Conservation (phyloP, 1,284 basidiomycete species). For the Cutaneotrichosporon mucoides region DNA sequence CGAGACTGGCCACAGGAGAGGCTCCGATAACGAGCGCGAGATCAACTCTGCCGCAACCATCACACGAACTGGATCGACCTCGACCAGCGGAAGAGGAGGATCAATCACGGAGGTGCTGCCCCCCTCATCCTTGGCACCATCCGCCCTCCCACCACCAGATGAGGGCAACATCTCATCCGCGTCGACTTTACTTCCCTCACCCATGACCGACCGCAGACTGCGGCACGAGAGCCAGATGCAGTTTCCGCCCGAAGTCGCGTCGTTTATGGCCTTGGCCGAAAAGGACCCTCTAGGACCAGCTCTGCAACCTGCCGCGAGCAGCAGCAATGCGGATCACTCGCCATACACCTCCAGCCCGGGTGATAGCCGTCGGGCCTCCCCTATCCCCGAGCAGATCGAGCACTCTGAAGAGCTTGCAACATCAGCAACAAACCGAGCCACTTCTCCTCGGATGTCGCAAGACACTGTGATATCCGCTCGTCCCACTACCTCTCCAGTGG, state of each 20-base stretch:
- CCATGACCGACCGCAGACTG: slow-evolving; percentile 32
- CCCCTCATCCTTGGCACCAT: slow-evolving; percentile 7
- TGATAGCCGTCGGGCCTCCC: slow-evolving; percentile 15
- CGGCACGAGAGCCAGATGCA: slow-evolving; percentile 40
- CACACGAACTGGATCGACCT: not conserved
- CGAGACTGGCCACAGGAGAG: slow-evolving; percentile 22
- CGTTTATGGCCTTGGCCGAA: slow-evolving; percentile 41
- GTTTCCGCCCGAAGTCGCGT: slow-evolving; percentile 43
- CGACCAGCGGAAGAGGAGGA: not conserved
- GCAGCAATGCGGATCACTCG: not conserved
- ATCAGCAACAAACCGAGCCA: not conserved
- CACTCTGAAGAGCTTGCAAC: slow-evolving; percentile 11
- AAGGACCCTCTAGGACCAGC: not conserved
- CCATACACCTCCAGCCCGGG: slow-evolving; percentile 10
- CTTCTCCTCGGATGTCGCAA: slow-evolving; percentile 20
- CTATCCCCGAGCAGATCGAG: slow-evolving; percentile 6
- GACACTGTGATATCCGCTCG: slow-evolving; percentile 20
- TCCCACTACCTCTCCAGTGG: slow-evolving; percentile 6
- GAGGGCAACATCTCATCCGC: slow-evolving; percentile 7
- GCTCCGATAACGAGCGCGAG: slow-evolving; percentile 30
- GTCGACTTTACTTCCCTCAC: slow-evolving; percentile 34
- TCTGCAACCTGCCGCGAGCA: not conserved
- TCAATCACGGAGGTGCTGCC: slow-evolving; percentile 5
- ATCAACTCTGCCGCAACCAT: not conserved
- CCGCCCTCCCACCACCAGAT: slow-evolving; percentile 5